Percentiles rank a stretch among this genome's conserved stretches.
Evolutionary conservation across 139 green algal genomes (phyloP).

Genomic region (Chlamydomonas incerta): DNA sequence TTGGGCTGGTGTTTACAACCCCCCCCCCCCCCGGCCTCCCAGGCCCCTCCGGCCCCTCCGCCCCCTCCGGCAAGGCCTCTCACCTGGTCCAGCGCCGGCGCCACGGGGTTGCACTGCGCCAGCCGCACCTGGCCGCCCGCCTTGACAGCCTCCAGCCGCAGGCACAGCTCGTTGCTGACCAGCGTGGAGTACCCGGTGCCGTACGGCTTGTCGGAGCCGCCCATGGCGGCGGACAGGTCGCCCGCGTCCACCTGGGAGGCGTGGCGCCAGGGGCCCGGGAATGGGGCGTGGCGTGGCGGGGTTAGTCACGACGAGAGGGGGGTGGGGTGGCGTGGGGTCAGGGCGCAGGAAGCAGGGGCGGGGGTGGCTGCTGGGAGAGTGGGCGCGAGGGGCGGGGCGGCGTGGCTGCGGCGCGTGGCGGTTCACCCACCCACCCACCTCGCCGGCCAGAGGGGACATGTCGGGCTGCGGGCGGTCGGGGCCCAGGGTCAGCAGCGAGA

Average conservation of each 20-base stretch:
- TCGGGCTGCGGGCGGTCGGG: slow-evolving; percentile 30
- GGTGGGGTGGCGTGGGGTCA: no score
- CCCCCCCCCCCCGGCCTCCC: no score
- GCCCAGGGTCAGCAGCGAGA: background rate
- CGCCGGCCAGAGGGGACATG: background rate
- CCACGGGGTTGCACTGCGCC: slow-evolving; percentile 19
- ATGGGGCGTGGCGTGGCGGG: no score
- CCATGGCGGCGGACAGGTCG: background rate
- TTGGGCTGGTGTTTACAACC: no score
- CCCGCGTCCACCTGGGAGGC: background rate
- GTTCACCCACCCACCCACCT: background rate
- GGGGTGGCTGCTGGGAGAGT: no score
- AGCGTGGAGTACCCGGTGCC: slow-evolving; percentile 8
- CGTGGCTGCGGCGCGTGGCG: no score
- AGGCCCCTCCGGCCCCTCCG: no score
- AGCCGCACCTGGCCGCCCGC: slow-evolving; percentile 17
- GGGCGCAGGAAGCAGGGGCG: no score
- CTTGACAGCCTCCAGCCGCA: background rate
- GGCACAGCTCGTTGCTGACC: slow-evolving; percentile 33
- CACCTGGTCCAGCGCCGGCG: background rate
- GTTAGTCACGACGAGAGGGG: no score
- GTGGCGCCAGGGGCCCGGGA: no score
- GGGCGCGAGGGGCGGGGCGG: no score
- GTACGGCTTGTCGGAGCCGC: slow-evolving; percentile 28
- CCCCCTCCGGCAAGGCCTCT: no score